A percentile compares a stretch with the other conserved stretches of the same genome.
Conservation (phyloP, 108 stramenopile genomes). For the Pseudonitzschia pungens region DNA sequence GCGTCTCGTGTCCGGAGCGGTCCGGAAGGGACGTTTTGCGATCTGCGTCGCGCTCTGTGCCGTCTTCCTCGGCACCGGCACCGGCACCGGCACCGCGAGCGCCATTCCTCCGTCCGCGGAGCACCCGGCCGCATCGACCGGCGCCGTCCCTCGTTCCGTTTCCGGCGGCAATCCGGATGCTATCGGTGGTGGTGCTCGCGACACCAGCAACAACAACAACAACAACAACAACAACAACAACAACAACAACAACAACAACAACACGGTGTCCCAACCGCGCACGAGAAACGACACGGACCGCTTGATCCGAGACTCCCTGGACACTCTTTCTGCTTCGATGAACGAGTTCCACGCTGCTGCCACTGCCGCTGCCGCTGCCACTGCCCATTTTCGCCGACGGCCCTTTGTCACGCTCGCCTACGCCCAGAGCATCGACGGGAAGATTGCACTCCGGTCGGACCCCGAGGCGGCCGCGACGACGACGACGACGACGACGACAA, state of each 20-base stretch:
- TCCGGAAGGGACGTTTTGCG: too few species aligned
- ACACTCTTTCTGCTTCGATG: neutral
- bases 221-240: neutral
- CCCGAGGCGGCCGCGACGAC: too few species aligned
- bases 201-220: too few species aligned
- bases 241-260: neutral
- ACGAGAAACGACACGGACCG: neutral
- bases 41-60: too few species aligned
- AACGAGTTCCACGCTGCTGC: slow-evolving; percentile 8
- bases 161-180: too few species aligned
- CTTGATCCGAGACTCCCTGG: slow-evolving; percentile 2
- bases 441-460: slow-evolving; percentile 43
- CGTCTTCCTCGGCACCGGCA: too few species aligned
- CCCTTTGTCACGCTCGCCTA: slow-evolving; percentile 75
- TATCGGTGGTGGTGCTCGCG: neutral
- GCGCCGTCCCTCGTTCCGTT: too few species aligned
- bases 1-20: too few species aligned
- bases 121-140: too few species aligned
- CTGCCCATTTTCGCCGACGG: slow-evolving; percentile 1
- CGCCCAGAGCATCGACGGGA: slow-evolving; percentile 80
- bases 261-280: neutral
- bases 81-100: too few species aligned
- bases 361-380: neutral
- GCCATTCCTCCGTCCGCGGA: too few species aligned
- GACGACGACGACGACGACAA: too few species aligned